Base-by-base conservation (phyloP, 2,329 filamentous ascomycete genomes). In the Cryoendolithus antarcticus region DNA sequence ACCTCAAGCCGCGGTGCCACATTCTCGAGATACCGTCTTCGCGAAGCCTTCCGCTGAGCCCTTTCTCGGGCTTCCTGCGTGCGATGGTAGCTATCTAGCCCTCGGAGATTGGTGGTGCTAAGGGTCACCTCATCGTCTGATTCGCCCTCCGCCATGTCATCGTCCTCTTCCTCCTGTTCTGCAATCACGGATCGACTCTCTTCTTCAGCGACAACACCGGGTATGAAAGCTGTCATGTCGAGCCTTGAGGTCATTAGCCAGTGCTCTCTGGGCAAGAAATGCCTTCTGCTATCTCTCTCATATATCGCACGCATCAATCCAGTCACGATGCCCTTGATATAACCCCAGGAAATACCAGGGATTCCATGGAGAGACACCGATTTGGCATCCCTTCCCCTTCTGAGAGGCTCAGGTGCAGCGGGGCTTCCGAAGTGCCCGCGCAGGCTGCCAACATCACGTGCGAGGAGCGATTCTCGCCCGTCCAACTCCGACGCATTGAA, bases 221-320 rank as follows among this genome's bases (percentile, higher is more conserved):
- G 71, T 34, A 94, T 82, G 53, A 96, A 96, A 0, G 81, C 77
- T 45, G 82, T 78, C 80, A 94, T 91, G 52, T 95, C 82, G 41
- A 96, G 84, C 12, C 70, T 69, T 44, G 77, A 80, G 1, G 82
- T 91, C 88, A 96, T 96, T 29, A 96, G 69, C 91, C 91, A 98
- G 58, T 94, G 88, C 35, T 77, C 74, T n/a, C 71, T 63, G 2
- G 86, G 82, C 13, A 96, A 63, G 55, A 96, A 96, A 24, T 74
- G 78, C 13, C 88, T 77, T 43, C 91, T 73, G 6, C 91, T 98
- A 59, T 96, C 89, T 58, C 89, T 72, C 60, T 95, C 88, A 56
- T 96, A 95, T 6, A 95, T 67, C 72, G 93, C 89, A 41, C 82
- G 80, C 54, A 95, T 69, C 0, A 93, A 72, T 3, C 78, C 79